Percentiles rank a stretch among this genome's conserved stretches.
Evolutionary conservation across 2,329 filamentous ascomycete species (phyloP).

Genomic region (Fusarium sp.): DNA sequence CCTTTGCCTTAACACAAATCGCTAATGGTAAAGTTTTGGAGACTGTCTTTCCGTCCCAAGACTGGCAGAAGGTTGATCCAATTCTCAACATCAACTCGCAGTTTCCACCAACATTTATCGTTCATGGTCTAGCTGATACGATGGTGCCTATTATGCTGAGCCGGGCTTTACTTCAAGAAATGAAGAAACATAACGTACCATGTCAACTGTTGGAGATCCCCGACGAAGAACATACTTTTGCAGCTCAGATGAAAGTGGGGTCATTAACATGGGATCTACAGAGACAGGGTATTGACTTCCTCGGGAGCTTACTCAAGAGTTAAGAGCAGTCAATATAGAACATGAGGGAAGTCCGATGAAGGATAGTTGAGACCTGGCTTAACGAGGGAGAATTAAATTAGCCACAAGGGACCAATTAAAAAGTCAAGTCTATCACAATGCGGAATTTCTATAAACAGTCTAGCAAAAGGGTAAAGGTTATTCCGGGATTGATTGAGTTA

Average conservation of each 20-base stretch:
- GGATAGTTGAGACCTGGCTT: too few relatives aligned
- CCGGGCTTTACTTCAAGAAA: background rate
- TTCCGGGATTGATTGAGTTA: too few relatives aligned
- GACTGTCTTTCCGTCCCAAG: background rate
- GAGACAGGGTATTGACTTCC: background rate
- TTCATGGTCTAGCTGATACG: background rate
- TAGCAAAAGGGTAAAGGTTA: too few relatives aligned
- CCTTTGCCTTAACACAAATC: constrained; percentile 9
- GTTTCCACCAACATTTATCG: background rate
- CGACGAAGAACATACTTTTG: constrained; percentile 11
- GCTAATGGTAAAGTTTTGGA: background rate
- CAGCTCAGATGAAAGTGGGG: constrained; percentile 1
- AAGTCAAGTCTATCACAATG: too few relatives aligned
- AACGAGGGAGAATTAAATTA: too few relatives aligned
- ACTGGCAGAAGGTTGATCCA: constrained; percentile 7
- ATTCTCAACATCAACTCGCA: background rate
- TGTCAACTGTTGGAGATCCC: constrained; percentile 3
- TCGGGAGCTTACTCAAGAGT: background rate
- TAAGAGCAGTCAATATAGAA: background rate
- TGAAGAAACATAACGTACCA: background rate
- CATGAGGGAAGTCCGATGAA: too few relatives aligned
- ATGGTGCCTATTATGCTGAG: constrained; percentile 9
- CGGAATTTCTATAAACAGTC: too few relatives aligned
- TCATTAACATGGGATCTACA: constrained; percentile 4
- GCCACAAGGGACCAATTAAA: too few relatives aligned